Base-by-base conservation (phyloP, 2,329 filamentous ascomycete genomes). In the Pyrenophora graminea region DNA sequence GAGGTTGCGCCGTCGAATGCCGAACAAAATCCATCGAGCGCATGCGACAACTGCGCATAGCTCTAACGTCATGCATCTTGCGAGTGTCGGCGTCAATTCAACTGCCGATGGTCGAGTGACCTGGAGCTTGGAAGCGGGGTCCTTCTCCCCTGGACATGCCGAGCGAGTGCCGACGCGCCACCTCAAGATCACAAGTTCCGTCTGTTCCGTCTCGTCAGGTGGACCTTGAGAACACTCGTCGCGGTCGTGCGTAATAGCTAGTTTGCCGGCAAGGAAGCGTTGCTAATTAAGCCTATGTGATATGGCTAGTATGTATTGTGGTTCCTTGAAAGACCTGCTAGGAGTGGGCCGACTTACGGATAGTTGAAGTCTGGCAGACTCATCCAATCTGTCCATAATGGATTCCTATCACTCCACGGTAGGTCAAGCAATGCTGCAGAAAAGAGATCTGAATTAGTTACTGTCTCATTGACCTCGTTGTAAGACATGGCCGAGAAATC, bases 401-500 rank as follows among this genome's bases (percentile, higher is more conserved):
- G 56, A 41, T 64, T 67, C 4, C 58, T 79, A 39, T 86, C 82
- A 33, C 85, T 82, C 73, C 84, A 80, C 0, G 82, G 80, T 7
- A 86, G 74, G 55, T 82, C 80, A 5, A 80, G 78, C 50, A 83
- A 77, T 2, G 76, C 78, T 1, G 79, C 76, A 15, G 84, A 81
- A 54, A 87, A 82, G 21, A 84, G 81, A 3, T 81, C 84, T 0
- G 84, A 82, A 55, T 83, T 81, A 62, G 85, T 86, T 23, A 88
- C 78, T 4, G 85, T 83, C 56, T 87, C 84, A 4, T 84, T 79
- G 39, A 88, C 85, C 64, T 89, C 85, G 51, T 86, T 80, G 50
- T 87, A 84, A 1, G 85, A 88, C 86, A 89, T 89, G 27, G 84
- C 77, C 2, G 84, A 87, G 66, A 88, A 86, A 19, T 85, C 83